Evolutionary conservation across 345 rosid species (phyloP), one percentile per base, ranked within the genome.

Genomic region (Arabis alpina): DNA sequence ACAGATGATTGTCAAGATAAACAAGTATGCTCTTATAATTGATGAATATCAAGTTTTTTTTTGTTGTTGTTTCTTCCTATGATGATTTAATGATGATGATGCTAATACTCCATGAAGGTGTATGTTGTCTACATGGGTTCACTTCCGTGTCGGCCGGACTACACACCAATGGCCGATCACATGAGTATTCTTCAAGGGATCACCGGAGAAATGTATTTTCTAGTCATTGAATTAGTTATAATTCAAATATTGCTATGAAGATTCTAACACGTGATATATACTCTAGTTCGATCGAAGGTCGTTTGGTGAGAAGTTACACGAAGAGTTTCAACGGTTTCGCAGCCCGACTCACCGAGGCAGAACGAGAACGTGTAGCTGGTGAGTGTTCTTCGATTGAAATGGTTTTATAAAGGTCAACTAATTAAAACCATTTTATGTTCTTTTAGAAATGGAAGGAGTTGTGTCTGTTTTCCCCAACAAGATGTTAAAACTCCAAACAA

Each of bases 271-370:
- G 12, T 13, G 37, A 12, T 63, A 8, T 32, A 10, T 36, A 4
- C 4, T n/a, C 15, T 39, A 86, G 87, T 49, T 72, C 72, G 14
- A 54, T 51, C 3, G 73, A 49, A 53, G 60, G 66, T 58, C 71
- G 70, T 16, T 25, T 88, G 66, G 25, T 86, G 25, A 80, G 80
- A 78, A 85, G 86, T 54, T 86, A 85, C 61, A 65, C n/a, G 25
- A 83, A 76, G 78, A 88, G 91, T 71, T 86, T 88, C 71, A 86
- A 86, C 42, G 91, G 88, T 16, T 86, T 88, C 44, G 87, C 83
- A 0, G 89, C 89, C 14, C 66, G 55, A 16, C 83, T 88, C 47
- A 84, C 75, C 5, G 54, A 72, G 12, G 5, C 48, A 1, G 95
- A 88, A 76, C 83, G 78, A 32, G 49, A 80, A 47, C 56, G 50